Evolutionary conservation across 2,329 filamentous ascomycete genomes (phyloP).

Genomic region (Calonectria ilicicola): DNA sequence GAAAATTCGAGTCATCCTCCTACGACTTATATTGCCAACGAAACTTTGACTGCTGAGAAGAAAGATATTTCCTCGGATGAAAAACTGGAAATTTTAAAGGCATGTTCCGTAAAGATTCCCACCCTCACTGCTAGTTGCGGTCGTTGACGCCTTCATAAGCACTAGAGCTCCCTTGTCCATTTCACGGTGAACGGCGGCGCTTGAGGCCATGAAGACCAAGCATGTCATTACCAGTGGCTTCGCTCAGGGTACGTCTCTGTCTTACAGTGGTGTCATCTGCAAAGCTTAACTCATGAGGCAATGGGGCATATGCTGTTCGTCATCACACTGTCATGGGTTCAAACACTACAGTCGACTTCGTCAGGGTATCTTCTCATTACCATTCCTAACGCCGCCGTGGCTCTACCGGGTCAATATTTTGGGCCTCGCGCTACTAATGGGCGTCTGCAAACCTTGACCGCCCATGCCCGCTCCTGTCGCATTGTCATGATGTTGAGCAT

Average conservation of each 20-base stretch:
- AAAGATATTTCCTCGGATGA: background rate
- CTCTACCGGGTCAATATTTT: conserved; percentile 70
- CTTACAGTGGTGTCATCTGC: conserved; percentile 5
- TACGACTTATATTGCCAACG: background rate
- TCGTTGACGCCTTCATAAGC: background rate
- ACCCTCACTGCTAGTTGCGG: background rate
- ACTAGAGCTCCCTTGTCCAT: background rate
- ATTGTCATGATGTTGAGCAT: no score
- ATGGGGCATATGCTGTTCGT: conserved; percentile 64
- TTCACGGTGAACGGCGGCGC: background rate
- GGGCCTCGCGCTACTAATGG: conserved; percentile 66
- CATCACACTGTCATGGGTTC: conserved; percentile 67
- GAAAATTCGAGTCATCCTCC: background rate
- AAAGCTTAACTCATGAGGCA: conserved; percentile 53
- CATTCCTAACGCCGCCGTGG: conserved; percentile 69
- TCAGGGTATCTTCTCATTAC: conserved; percentile 61
- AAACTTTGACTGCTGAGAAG: background rate
- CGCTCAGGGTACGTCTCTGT: conserved; percentile 54
- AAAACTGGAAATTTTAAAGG: background rate
- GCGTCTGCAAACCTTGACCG: conserved; percentile 65
- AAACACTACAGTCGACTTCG: conserved; percentile 66
- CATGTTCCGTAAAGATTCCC: background rate
- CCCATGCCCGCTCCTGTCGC: conserved; percentile 43
- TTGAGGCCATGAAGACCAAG: conserved; percentile 55
- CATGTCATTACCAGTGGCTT: conserved; percentile 64